Base-by-base conservation (phyloP, 768 basidiomycete species). In the Dacryopinax spathularia region DNA sequence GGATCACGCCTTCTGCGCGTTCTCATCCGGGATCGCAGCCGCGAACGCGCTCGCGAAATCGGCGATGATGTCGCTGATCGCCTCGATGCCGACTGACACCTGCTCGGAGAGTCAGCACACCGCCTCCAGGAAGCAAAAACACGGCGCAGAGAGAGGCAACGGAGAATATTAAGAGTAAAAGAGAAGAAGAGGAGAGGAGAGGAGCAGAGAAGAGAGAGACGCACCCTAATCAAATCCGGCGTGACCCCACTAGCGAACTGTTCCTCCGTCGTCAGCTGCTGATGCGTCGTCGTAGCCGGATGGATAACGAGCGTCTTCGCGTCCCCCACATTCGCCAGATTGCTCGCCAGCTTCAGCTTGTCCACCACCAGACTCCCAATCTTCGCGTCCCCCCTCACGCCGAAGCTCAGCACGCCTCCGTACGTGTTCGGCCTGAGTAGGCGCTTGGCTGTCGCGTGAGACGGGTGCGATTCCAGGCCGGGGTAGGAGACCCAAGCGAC, bases 241-340 rank as follows among this genome's bases (percentile, higher is more conserved):
- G 85, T 84, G 10, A 89, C 87, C 6, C 89, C 89, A n/a, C 83
- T 78, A 5, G 78, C 74, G 10, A 78, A 65, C 68, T 84, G 83
- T 70, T 90, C 88, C 62, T 79, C 81, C 22, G 73, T 75, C 0
- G 77, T 78, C 59, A 89, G 76, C 72, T 89, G 87, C 36, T 82
- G 77, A 69, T 91, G 89, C 0, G 89, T 91, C 25, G 89, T 89
- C 25, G 81, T 80, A 3, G 84, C 86, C 1, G 89, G 88, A 69
- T 88, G 86, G 64, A 90, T 87, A 37, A 88, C 85, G 16, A 91
- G 80, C 6, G 85, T 88, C 75, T 90, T 89, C n/a, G 85, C 69
- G 41, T 72, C 72, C n/a, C 73, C 66, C n/a, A 67, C 66, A 34
- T 71, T 72, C 33, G 70, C 71, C 1, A 71, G 60, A 56, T 88